Conservation (phyloP, 225 moss, liverwort and hornwort species). For the Lunularia cruciata region DNA sequence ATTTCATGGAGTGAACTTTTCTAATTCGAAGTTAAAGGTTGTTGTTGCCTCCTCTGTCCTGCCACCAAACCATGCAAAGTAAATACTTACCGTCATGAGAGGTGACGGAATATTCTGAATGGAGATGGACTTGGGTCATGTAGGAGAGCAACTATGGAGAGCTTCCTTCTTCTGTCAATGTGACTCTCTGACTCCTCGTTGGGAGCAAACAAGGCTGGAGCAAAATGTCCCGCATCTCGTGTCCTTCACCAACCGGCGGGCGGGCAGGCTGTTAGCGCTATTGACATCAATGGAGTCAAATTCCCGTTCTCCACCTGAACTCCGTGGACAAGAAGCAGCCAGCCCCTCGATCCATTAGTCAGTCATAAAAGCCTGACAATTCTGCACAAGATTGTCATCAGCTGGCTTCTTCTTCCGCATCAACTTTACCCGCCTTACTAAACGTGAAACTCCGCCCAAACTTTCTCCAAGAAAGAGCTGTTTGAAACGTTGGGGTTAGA, state of each 20-base stretch:
- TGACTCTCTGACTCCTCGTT: background rate
- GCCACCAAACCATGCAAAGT: background rate
- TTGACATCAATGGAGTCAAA: background rate
- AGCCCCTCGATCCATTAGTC: background rate
- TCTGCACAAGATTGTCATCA: background rate
- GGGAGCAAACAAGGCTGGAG: background rate
- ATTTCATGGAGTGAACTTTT: background rate
- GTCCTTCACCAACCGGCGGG: slow-evolving; percentile 1
- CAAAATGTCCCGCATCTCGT: slow-evolving; percentile 8
- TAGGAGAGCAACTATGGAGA: background rate
- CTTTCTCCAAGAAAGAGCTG: slow-evolving; percentile 56
- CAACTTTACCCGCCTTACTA: slow-evolving; percentile 52
- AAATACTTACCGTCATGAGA: background rate
- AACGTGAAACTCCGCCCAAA: slow-evolving; percentile 58
- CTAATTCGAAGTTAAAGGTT: background rate
- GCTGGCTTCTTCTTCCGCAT: slow-evolving; percentile 31
- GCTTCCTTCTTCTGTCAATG: background rate
- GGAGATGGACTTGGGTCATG: background rate
- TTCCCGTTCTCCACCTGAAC: no score
- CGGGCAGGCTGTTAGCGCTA: background rate
- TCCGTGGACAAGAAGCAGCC: background rate
- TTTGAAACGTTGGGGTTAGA: slow-evolving; percentile 26
- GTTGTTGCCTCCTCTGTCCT: background rate
- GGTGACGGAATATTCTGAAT: background rate
- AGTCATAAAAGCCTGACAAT: background rate